These are phyloP conservation scores for Eucalyptus coolabah DNA, from an alignment of 345 rosid species.

Conservation along the genomic window DNA sequence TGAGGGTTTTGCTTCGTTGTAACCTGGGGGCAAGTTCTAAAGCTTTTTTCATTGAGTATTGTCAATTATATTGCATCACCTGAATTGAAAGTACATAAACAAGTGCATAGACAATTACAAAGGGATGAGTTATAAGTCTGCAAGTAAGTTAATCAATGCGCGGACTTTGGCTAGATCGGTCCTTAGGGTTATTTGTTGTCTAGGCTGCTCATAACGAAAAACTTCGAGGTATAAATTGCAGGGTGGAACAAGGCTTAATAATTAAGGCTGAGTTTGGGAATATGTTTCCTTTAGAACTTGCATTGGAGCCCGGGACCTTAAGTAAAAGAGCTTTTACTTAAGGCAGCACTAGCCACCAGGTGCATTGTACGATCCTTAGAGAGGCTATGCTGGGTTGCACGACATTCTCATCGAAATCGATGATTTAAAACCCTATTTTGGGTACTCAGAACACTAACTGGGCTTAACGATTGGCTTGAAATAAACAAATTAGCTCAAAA, in stretches of 20 bases:
- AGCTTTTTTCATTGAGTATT: neutral
- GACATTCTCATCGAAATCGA: neutral
- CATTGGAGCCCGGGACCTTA: neutral
- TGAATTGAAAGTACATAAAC: neutral
- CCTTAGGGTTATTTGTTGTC: neutral
- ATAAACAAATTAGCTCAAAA: neutral
- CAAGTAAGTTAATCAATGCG: neutral
- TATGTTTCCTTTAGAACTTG: neutral
- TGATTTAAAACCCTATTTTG: neutral
- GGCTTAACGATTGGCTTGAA: neutral
- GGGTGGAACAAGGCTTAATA: neutral
- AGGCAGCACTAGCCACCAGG: neutral
- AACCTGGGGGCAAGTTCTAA: neutral
- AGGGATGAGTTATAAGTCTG: neutral
- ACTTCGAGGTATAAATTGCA: neutral
- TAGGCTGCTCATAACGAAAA: neutral
- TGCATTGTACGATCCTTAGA: neutral
- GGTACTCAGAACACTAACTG: neutral
- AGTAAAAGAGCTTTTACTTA: neutral
- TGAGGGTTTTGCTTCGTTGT: too few species aligned
- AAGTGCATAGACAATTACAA: neutral
- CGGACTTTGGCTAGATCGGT: neutral
- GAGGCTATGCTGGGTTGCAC: neutral
- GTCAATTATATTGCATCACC: neutral
- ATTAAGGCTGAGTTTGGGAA: neutral